phyloP scores from a whole-genome alignment of 768 basidiomycete species.

The Trametes maxima region DNA sequence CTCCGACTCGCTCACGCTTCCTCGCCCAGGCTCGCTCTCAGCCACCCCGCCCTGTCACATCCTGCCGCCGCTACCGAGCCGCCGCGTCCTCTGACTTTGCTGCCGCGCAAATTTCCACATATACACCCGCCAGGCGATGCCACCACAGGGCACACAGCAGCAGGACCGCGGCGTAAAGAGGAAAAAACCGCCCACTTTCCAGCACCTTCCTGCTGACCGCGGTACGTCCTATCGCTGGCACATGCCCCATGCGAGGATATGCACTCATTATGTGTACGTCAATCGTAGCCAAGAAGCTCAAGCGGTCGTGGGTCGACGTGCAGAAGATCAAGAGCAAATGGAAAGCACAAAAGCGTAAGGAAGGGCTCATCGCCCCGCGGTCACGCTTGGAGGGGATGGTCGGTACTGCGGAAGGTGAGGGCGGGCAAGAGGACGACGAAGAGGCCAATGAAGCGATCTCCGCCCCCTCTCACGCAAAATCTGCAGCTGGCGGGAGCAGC shows the following conservation, averaged over 20 bases:
- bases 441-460: not conserved
- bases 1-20: not conserved
- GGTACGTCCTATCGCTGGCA: conserved; percentile 45
- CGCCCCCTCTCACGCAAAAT: not conserved
- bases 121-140: conserved; percentile 1
- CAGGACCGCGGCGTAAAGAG: conserved; percentile 40
- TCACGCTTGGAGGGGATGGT: conserved; percentile 18
- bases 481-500: not conserved
- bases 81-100: conserved; percentile 1
- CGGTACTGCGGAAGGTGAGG: conserved; percentile 13
- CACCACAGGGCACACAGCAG: conserved; percentile 3
- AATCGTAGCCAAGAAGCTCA: conserved; percentile 72
- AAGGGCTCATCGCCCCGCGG: conserved; percentile 34
- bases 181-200: conserved; percentile 71
- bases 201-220: conserved; percentile 61
- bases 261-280: not conserved
- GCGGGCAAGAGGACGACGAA: not conserved
- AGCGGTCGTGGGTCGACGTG: conserved; percentile 76
- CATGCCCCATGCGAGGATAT: not conserved
- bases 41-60: conserved; percentile 1
- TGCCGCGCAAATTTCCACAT: not conserved
- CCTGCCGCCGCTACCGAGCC: conserved; percentile 2
- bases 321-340: conserved; percentile 79
- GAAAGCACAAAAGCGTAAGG: conserved; percentile 67
- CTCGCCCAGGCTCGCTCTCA: conserved; percentile 3